Conservation (phyloP, 352 stramenopile genomes). For the Globisporangium spinosum region DNA sequence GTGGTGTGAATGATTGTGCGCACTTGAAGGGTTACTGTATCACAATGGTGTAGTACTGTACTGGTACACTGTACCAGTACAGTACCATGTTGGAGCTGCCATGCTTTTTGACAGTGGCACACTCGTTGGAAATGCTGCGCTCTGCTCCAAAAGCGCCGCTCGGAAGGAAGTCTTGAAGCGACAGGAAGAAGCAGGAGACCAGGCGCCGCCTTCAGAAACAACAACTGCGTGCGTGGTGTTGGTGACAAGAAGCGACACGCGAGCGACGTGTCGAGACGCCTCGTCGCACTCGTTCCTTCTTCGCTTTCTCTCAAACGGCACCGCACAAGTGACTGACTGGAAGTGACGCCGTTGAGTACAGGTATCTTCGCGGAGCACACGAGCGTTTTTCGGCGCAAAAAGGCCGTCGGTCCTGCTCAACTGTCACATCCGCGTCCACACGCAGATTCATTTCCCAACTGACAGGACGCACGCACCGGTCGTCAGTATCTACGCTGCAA, state of each 20-base stretch:
- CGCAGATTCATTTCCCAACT: not conserved
- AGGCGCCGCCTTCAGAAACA: not conserved
- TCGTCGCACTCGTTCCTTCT: not conserved
- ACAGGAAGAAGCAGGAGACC: not conserved
- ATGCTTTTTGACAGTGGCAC: not conserved
- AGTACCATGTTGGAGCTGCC: too few relatives aligned
- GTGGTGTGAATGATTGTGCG: too few relatives aligned
- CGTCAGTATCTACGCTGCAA: not conserved
- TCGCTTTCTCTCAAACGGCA: not conserved
- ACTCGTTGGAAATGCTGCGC: slow-evolving; percentile 1
- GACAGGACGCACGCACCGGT: not conserved
- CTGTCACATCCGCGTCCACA: not conserved
- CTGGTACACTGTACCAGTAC: not conserved
- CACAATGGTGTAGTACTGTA: too few relatives aligned
- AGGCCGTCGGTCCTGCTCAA: not conserved
- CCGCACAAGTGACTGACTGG: not conserved
- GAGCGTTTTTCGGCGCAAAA: slow-evolving; percentile 9
- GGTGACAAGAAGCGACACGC: not conserved
- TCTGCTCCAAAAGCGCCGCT: not conserved
- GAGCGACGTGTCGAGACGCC: not conserved
- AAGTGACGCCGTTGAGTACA: not conserved
- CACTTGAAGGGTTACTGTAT: too few relatives aligned
- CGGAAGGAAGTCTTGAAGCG: not conserved
- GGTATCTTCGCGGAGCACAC: slow-evolving; percentile 1
- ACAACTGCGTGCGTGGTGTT: not conserved